Evolutionary conservation across 768 basidiomycete genomes (phyloP), one percentile per base, ranked within the genome.

Genomic region (Lanmaoa pseudosensibilis): DNA sequence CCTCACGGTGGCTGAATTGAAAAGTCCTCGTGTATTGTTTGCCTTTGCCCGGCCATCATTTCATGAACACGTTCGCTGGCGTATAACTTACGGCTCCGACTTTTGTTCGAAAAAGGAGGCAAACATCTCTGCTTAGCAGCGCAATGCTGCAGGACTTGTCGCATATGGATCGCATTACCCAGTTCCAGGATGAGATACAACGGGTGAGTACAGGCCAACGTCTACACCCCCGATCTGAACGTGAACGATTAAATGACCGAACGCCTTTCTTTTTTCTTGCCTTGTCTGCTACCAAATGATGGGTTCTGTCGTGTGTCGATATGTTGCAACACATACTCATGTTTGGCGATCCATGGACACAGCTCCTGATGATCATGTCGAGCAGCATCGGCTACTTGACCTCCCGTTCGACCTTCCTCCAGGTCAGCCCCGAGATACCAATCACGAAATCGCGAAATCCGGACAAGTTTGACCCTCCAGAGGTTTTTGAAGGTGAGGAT

Each of bases 111-210:
- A 34, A 33, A 54, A 56, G 48, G 50, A 50, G 19, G 37, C 37
- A 51, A 43, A 21, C 54, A 30, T 36, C 41, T 60, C 39, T 56
- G 59, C 48, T 33, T 51, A 37, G 69, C 84, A 83, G 84, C 83
- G 89, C 77, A 78, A 92, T 92, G 90, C 90, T 92, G 82, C 86
- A 90, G 81, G 90, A 92, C 84, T 75, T 92, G 72, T 84, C 90
- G 73, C 86, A 91, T 79, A 94, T 94, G 94, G 93, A 95, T 80
- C 87, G 92, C 75, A 90, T 95, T 72, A 94, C 94, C 12, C 93
- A 95, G 72, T 85, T 95, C 52, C 92, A 94, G 79, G 89, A 96
- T 83, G 90, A 90, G 74, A 92, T 94, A 57, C 93, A 96, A 74
- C 85, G 90, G 77, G 91, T 88, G 52, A 51, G 67, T 50, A n/a